Conservation (phyloP, 2,329 filamentous ascomycete species). For the Arthrobotrys musiformis region DNA sequence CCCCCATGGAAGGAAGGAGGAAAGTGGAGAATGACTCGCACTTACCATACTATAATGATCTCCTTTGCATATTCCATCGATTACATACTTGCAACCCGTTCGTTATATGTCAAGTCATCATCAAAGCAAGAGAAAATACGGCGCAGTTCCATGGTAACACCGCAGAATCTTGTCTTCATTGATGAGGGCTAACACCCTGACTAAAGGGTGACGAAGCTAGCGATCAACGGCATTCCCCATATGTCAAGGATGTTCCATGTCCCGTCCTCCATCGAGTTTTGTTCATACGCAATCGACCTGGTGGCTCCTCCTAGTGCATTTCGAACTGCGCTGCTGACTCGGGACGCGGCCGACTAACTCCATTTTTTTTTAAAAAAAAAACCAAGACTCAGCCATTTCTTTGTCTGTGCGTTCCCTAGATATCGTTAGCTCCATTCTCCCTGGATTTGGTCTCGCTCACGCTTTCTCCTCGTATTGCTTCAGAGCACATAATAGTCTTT, state of each 20-base stretch:
- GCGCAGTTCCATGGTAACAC: conserved; percentile 45
- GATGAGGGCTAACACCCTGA: conserved; percentile 17
- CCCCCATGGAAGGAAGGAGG: too few relatives aligned
- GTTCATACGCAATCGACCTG: conserved; percentile 39
- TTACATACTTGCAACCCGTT: conserved; percentile 4
- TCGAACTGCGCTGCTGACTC: conserved; percentile 34
- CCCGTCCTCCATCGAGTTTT: conserved; percentile 3
- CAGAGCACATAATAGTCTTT: too few relatives aligned
- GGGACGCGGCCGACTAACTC: conserved; percentile 3
- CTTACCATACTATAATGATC: conserved; percentile 21
- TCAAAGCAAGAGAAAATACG: background rate
- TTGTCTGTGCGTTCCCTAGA: conserved; percentile 26
- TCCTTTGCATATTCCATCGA: conserved; percentile 27
- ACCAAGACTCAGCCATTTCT: conserved; percentile 26
- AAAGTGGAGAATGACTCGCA: conserved; percentile 39
- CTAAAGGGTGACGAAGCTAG: conserved; percentile 43
- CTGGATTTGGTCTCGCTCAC: background rate
- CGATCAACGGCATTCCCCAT: conserved; percentile 43
- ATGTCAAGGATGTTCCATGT: conserved; percentile 33
- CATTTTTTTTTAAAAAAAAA: conserved; percentile 10
- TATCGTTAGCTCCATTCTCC: conserved; percentile 11
- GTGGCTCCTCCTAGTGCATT: conserved; percentile 1
- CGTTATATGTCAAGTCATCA: conserved; percentile 7
- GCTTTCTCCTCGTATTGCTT: conserved; percentile 4
- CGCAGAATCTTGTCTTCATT: background rate